Base-by-base conservation (phyloP, 768 basidiomycete genomes). In the Tubosaeta sp. region DNA sequence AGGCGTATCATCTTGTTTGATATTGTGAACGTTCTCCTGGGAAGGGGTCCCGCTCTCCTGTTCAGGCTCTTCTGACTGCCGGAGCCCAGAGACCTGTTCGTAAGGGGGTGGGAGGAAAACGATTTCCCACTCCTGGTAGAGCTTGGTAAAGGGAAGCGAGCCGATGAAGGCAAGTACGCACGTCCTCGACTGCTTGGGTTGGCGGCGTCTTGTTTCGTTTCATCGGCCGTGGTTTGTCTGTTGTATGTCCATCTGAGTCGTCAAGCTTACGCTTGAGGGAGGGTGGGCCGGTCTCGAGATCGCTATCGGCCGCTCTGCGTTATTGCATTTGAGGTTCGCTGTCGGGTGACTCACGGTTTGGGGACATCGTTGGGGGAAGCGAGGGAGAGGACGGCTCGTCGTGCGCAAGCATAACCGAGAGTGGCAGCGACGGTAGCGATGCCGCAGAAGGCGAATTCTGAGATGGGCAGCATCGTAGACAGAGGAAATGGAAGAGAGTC, bases 351-450 rank as follows among this genome's bases (percentile, higher is more conserved):
- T 71, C 54, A 71, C 68, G 55, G 59, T 60, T 54, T 59, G 60
- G 57, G 56, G 49, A 42, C 5, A n/a, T 60, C 51, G 59, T 52
- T 52, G 27, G 56, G n/a, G 33, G 63, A 35, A 42, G 56, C 42
- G 11, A 66, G 46, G 35, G 60, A 53, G 17, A 50, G 43, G 31
- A 49, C 57, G 10, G 64, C 66, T 51, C 75, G 76, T 46, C 80
- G 77, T 19, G 76, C 68, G 55, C 73, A 82, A 4, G 80, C 78
- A 56, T 83, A 84, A 46, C 82, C 79, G 25, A 83, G 74, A 13
- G 78, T 79, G 8, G 81, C 82, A 49, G 82, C 81, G 56, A 83
- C 75, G 14, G 81, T 82, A 29, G 82, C 81, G 51, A 84, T 70
- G 54, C 81, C 78, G 47, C 75, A 78, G 50, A 81, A 74, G 27